phyloP scores from a whole-genome alignment of 441 rosid genomes.

The Eutrema salsugineum region DNA sequence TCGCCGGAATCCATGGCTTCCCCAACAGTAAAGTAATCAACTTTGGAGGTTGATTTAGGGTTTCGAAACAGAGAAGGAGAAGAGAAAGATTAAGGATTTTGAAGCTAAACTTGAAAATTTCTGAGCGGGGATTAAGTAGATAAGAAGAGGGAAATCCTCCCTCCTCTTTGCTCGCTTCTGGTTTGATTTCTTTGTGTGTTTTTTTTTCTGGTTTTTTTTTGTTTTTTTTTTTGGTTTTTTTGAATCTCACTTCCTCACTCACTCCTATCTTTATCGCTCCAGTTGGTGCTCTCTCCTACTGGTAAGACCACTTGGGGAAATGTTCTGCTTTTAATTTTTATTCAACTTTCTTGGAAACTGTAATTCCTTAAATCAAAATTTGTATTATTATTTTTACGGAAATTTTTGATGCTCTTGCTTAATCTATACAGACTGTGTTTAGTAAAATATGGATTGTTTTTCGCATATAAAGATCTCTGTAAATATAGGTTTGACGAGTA shows the following conservation, averaged over 20 bases:
- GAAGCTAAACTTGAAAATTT: not conserved
- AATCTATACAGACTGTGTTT: not conserved
- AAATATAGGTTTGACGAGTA: not conserved
- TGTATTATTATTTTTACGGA: not conserved
- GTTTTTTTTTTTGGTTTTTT: not conserved
- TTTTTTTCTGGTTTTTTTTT: not conserved
- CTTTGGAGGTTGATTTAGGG: not conserved
- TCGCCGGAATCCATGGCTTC: slow-evolving; percentile 69
- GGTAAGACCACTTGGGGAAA: slow-evolving; percentile 36
- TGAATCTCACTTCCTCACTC: slow-evolving; percentile 21
- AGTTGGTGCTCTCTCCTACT: slow-evolving; percentile 30
- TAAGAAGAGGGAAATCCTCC: slow-evolving; percentile 22
- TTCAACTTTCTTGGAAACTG: slow-evolving; percentile 35
- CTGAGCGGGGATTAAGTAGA: not conserved
- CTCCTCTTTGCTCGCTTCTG: slow-evolving; percentile 15
- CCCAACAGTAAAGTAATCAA: not conserved
- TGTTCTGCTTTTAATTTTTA: slow-evolving; percentile 11
- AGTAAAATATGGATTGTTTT: not conserved
- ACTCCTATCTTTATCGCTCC: slow-evolving; percentile 37
- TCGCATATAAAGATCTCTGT: not conserved
- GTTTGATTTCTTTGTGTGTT: not conserved
- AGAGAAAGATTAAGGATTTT: not conserved
- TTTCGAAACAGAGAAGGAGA: not conserved
- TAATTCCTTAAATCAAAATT: not conserved
- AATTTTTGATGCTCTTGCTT: slow-evolving; percentile 5